phyloP scores from a whole-genome alignment of 768 basidiomycete genomes.

The Pleurotus tuber-regium region DNA sequence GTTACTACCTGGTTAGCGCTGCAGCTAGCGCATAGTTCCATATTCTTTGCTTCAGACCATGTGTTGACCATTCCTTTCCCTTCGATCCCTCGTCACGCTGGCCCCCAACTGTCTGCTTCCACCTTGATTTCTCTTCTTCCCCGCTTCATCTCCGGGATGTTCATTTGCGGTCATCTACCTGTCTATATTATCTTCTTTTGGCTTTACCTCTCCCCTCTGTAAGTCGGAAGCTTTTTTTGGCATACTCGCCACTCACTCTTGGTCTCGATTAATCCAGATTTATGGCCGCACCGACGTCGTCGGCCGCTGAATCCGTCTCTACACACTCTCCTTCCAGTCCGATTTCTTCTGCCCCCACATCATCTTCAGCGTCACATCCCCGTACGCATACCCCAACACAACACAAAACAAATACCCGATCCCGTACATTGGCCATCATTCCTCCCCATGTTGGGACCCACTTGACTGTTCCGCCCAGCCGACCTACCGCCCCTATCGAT shows the following conservation, averaged over 20 bases:
- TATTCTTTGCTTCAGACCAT: slow-evolving; percentile 4
- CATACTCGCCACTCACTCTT: not conserved
- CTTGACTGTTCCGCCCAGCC: slow-evolving; percentile 12
- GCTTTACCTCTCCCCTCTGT: slow-evolving; percentile 10
- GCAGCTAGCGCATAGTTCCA: slow-evolving; percentile 1
- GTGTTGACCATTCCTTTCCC: slow-evolving; percentile 2
- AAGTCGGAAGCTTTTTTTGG: not conserved
- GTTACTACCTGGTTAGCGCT: not conserved
- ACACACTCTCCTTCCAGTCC: slow-evolving; percentile 8
- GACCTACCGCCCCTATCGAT: slow-evolving; percentile 13
- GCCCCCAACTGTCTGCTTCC: not conserved
- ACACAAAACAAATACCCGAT: not conserved
- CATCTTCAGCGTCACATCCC: slow-evolving; percentile 8
- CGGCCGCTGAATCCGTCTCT: not conserved
- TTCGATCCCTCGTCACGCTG: not conserved
- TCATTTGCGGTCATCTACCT: not conserved
- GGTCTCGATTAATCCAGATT: slow-evolving; percentile 9
- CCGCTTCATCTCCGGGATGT: not conserved
- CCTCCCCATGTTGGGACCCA: slow-evolving; percentile 9
- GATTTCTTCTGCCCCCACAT: slow-evolving; percentile 10
- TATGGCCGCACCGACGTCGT: slow-evolving; percentile 15
- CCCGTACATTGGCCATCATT: not conserved
- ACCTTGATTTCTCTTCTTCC: not conserved
- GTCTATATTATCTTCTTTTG: slow-evolving; percentile 10
- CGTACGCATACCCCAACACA: slow-evolving; percentile 1